Evolutionary conservation across 202 grass and related monocot genomes (phyloP), one percentile per base, ranked within the genome.

Genomic region (Miscanthus sacchariflorus): DNA sequence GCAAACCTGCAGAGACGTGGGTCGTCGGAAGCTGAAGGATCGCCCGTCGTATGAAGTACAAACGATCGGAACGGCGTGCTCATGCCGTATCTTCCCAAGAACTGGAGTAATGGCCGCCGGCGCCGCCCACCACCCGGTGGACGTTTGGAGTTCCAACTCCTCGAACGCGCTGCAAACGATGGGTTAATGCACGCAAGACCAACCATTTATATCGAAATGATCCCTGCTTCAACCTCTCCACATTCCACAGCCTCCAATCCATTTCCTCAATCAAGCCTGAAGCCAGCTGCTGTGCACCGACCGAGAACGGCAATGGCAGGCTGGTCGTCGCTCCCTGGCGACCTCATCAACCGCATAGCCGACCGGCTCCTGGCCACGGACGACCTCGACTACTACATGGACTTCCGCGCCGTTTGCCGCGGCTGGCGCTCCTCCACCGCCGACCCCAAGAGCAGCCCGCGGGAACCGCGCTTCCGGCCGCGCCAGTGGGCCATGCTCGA

Each of bases 401-500:
- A 43, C 59, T 18, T 80, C 39, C 59, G 78, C 23, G 59, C 21
- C 59, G 13, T 80, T 2, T 80, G 59, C 23, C 4, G 4, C 59
- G 6, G n/a, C 21, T 80, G 58, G 50, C 50, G 50, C 17, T 54
- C 50, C 50, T 54, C 50, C 50, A 54, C 50, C 50, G 50, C 50
- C 50, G 58, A 80, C 77, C 58, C 58, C 58, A 80, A 66, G 58
- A 18, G 14, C 24, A 38, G 36, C 36, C 36, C 36, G 36, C 36
- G 36, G 36, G 36, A 38, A 0, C 36, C 70, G 4, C 45, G 45
- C 46, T 79, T 71, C 36, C 75, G 5, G n/a, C 46, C 52, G 1
- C 33, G 14, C 9, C 35, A 33, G 15, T 86, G 84, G 84, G 36
- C 27, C 23, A 44, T 72, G 75, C 65, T 86, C 15, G 75, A 71